Percentiles rank a stretch among this genome's conserved stretches.
Evolutionary conservation across 176 grass and related monocot species (phyloP).

Genomic region (Oryza australiensis): DNA sequence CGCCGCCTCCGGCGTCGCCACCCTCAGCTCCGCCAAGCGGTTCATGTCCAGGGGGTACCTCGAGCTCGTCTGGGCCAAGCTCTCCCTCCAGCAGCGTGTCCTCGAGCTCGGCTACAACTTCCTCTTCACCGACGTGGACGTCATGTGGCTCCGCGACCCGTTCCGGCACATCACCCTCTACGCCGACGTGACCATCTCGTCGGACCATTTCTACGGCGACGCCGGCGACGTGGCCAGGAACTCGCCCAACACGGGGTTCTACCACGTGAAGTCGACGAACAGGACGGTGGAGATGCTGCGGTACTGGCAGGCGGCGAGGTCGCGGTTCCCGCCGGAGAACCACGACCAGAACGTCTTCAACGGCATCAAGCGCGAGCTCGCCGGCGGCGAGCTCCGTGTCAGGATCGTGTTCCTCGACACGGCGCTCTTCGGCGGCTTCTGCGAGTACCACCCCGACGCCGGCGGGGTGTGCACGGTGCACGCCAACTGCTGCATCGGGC

Average conservation of each 20-base stretch:
- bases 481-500: slow-evolving; percentile 57
- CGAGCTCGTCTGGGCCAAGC: slow-evolving; percentile 65
- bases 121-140: slow-evolving; percentile 54
- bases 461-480: slow-evolving; percentile 54
- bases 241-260: slow-evolving; percentile 47
- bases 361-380: slow-evolving; percentile 40
- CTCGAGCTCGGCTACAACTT: slow-evolving; percentile 74
- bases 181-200: slow-evolving; percentile 36
- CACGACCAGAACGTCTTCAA: slow-evolving; percentile 52
- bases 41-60: slow-evolving; percentile 56
- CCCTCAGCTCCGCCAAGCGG: slow-evolving; percentile 35
- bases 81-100: slow-evolving; percentile 48
- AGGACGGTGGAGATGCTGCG: slow-evolving; percentile 28
- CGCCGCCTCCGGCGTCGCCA: too few species aligned
- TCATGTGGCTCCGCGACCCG: slow-evolving; percentile 61
- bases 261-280: slow-evolving; percentile 43
- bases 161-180: slow-evolving; percentile 44
- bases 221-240: slow-evolving; percentile 31
- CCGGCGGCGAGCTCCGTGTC: neutral
- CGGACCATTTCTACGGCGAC: slow-evolving; percentile 40
- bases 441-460: slow-evolving; percentile 30
- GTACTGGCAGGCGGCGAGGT: slow-evolving; percentile 42
- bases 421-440: slow-evolving; percentile 42
- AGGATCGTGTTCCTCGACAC: slow-evolving; percentile 48
- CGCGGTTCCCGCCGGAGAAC: neutral